Evolutionary conservation across 169 alveolate genomes (phyloP), one percentile per base, ranked within the genome.

Genomic region (Plasmodium yoelii): DNA sequence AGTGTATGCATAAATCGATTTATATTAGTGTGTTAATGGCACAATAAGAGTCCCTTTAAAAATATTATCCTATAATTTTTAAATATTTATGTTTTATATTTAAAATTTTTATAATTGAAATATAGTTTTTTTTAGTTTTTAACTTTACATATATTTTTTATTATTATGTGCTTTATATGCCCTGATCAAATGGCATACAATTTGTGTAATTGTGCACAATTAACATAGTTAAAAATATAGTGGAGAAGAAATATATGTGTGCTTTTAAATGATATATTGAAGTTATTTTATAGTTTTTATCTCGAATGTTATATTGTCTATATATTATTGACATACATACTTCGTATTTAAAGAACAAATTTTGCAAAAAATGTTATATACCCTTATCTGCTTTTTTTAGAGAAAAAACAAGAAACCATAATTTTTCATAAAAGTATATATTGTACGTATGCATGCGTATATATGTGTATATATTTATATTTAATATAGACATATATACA

Each of bases 161-260:
- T 51, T 51, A 13, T 51, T 51, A 51, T 51, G 59, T 51, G 59
- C 59, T 51, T 49, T 51, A 51, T 15, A 51, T 51, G 18, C n/a
- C 4, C n/a, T 51, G 19, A 51, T 4, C 7, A 51, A 51, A 12
- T 13, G 4, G 3, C 59, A 51, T 51, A 13, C 9, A 6, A 13
- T 4, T 51, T 6, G 19, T 51, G 59, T 51, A 51, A 51, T 12
- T 51, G 59, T 51, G 19, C 19, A 12, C 59, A 51, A 2, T 6
- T 51, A 13, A 13, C 59, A 12, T 51, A 34, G 42, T 34, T 34
- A 34, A 51, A 51, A 51, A 13, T 51, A 2, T 13, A 51, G 59
- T 12, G 59, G 19, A 51, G 24, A 15, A 51, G 19, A 51, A 51
- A 51, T 13, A 15, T 13, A 51, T 13, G 59, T 51, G 59, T 15